Evolutionary conservation across 1,284 basidiomycete genomes (phyloP).

Genomic region (Rhizopogon parksii): DNA sequence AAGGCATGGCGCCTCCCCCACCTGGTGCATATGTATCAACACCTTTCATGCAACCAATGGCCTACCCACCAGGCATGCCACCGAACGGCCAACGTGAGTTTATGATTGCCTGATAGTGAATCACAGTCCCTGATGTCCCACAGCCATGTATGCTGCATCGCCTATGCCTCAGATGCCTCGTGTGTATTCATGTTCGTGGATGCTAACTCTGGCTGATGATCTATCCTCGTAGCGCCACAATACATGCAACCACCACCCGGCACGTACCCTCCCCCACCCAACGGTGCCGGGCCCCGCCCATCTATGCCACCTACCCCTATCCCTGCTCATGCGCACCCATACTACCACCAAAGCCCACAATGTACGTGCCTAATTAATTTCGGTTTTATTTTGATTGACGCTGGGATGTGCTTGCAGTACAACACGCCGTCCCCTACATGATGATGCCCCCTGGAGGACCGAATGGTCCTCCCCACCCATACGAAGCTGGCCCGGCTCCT

Average conservation of each 20-base stretch:
- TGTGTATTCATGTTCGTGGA: slow-evolving; percentile 33
- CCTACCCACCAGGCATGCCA: slow-evolving; percentile 69
- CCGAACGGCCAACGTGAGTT: slow-evolving; percentile 53
- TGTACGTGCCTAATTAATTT: slow-evolving; percentile 40
- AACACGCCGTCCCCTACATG: slow-evolving; percentile 80
- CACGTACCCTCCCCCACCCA: slow-evolving; percentile 66
- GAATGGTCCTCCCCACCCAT: slow-evolving; percentile 57
- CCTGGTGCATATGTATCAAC: slow-evolving; percentile 69
- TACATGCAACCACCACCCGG: slow-evolving; percentile 69
- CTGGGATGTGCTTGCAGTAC: slow-evolving; percentile 42
- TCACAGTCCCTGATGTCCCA: background rate
- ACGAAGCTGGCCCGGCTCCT: slow-evolving; percentile 62
- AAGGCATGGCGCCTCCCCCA: slow-evolving; percentile 69
- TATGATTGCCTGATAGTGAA: background rate
- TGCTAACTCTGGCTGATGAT: slow-evolving; percentile 3
- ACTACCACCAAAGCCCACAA: slow-evolving; percentile 82
- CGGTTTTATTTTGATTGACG: slow-evolving; percentile 21
- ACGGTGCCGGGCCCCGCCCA: slow-evolving; percentile 64
- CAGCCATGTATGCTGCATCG: slow-evolving; percentile 74
- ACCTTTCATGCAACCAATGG: slow-evolving; percentile 77
- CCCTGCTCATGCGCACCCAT: slow-evolving; percentile 74
- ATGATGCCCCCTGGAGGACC: slow-evolving; percentile 64
- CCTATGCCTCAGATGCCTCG: slow-evolving; percentile 79
- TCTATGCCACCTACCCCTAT: slow-evolving; percentile 84
- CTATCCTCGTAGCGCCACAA: slow-evolving; percentile 41